Evolutionary conservation across 208 protist genomes (phyloP).

Genomic region (Spongospora subterranea): DNA sequence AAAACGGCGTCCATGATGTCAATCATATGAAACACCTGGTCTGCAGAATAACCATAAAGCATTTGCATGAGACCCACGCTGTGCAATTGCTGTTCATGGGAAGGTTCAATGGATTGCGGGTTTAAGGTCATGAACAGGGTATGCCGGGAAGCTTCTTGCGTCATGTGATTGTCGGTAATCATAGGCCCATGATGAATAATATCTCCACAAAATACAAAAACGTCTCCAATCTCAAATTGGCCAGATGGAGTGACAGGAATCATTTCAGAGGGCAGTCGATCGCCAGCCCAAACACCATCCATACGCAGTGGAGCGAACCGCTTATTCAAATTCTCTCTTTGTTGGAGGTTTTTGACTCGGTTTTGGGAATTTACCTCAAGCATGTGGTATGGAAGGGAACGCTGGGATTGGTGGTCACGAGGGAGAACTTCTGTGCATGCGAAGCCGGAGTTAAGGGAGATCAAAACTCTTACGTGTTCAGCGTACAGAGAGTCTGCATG

Average conservation of each 20-base stretch:
- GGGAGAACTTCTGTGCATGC: not conserved
- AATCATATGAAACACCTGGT: not conserved
- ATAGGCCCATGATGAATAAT: not conserved
- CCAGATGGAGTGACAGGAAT: not conserved
- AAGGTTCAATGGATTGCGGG: not conserved
- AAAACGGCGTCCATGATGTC: not conserved
- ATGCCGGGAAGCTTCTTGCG: not conserved
- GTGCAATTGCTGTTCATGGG: not conserved
- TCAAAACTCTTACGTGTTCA: too few species aligned
- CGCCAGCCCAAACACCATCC: not conserved
- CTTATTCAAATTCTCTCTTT: not conserved
- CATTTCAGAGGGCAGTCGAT: not conserved
- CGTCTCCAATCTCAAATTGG: not conserved
- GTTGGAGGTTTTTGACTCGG: not conserved
- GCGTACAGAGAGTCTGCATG: too few species aligned
- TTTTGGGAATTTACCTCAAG: not conserved
- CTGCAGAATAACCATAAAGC: not conserved
- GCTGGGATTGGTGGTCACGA: not conserved
- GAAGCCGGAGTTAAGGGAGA: not conserved
- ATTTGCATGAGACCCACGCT: not conserved
- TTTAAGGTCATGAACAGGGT: not conserved
- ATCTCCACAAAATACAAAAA: not conserved
- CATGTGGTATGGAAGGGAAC: not conserved
- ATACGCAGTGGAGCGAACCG: not conserved
- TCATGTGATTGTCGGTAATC: not conserved